These are phyloP conservation scores for Brassica incana DNA, from an alignment of 345 rosid species.

Conservation along the genomic window DNA sequence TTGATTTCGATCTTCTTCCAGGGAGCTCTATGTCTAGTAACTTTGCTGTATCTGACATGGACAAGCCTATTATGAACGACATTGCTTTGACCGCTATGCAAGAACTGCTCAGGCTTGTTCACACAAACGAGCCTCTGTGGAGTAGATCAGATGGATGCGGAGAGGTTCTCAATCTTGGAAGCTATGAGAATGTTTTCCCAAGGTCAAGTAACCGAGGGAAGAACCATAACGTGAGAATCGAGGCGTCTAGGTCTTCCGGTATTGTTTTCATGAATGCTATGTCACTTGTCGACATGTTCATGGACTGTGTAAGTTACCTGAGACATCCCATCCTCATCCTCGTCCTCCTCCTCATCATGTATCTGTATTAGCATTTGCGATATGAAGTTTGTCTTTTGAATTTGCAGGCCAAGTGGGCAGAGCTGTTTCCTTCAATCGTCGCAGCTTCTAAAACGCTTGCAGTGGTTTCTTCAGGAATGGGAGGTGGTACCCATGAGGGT, in stretches of 20 bases:
- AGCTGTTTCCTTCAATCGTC: slow-evolving; percentile 77
- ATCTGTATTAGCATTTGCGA: background rate
- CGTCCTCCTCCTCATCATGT: background rate
- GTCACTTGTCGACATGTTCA: slow-evolving; percentile 82
- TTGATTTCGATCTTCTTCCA: slow-evolving; percentile 90
- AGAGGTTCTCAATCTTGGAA: slow-evolving; percentile 70
- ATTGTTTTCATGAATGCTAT: slow-evolving; percentile 86
- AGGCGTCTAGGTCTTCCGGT: slow-evolving; percentile 86
- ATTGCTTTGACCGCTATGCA: slow-evolving; percentile 74
- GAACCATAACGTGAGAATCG: slow-evolving; percentile 62
- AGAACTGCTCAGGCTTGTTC: slow-evolving; percentile 79
- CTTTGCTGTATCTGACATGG: slow-evolving; percentile 68
- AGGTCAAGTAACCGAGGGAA: slow-evolving; percentile 59
- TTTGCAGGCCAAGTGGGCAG: slow-evolving; percentile 75
- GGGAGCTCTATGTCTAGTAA: slow-evolving; percentile 51
- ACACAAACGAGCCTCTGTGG: slow-evolving; percentile 86
- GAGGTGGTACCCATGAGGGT: slow-evolving; percentile 63
- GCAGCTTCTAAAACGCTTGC: slow-evolving; percentile 73
- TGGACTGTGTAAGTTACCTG: slow-evolving; percentile 73
- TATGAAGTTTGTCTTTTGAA: background rate
- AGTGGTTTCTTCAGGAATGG: slow-evolving; percentile 64
- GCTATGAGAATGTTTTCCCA: slow-evolving; percentile 68
- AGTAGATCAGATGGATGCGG: slow-evolving; percentile 51
- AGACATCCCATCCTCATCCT: background rate
- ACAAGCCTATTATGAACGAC: slow-evolving; percentile 81